phyloP scores from a whole-genome alignment of 2,329 filamentous ascomycete genomes.

The Monilinia aucupariae region DNA sequence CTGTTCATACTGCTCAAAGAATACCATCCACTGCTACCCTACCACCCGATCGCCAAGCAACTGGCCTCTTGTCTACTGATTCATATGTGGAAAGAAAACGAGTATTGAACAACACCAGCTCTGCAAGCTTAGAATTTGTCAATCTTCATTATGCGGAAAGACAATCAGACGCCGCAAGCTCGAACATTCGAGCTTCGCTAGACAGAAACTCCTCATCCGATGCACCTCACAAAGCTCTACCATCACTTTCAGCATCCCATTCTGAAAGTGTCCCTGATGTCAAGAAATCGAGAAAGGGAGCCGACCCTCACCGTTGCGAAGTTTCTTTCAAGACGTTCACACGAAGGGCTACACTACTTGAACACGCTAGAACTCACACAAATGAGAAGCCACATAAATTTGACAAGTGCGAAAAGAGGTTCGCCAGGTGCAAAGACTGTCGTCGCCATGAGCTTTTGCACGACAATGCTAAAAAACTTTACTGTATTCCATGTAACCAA shows the following conservation, averaged over 20 bases:
- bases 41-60: too few species aligned
- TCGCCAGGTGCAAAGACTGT: not conserved
- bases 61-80: too few species aligned
- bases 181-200: not conserved
- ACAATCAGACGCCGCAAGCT: not conserved
- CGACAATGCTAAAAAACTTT: fast-evolving
- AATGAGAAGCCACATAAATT: not conserved
- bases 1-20: not conserved
- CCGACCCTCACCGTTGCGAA: not conserved
- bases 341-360: not conserved
- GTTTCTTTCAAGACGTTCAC: not conserved
- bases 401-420: not conserved
- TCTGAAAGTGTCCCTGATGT: not conserved
- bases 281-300: not conserved
- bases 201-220: not conserved
- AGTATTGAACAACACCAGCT: not conserved
- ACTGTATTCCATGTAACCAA: not conserved
- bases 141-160: not conserved
- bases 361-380: not conserved
- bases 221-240: too few species aligned
- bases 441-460: not conserved
- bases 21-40: not conserved
- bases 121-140: too few species aligned
- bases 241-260: too few species aligned
- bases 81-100: not conserved